Evolutionary conservation across 106 monocot species (phyloP).

Genomic region (Dendrobium huoshanense): DNA sequence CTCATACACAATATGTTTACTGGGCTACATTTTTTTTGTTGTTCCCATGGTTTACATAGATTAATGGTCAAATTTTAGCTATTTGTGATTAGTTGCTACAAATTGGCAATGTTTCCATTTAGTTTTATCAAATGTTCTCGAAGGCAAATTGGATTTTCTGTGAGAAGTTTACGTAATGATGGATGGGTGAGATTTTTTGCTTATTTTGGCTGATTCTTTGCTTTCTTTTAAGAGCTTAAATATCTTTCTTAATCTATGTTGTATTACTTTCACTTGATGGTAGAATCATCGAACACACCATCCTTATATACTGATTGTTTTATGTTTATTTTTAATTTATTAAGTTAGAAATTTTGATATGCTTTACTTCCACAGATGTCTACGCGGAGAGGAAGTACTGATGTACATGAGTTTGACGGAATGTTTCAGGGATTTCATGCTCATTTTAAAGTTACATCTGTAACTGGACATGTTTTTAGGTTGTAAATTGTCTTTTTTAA

Average conservation of each 20-base stretch:
- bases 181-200: background rate
- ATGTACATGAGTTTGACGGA: conserved; percentile 93
- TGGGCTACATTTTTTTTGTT: background rate
- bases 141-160: background rate
- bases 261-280: background rate
- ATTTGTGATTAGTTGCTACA: background rate
- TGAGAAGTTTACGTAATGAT: background rate
- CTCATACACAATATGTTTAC: background rate
- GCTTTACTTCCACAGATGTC: conserved; percentile 48
- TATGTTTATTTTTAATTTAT: background rate
- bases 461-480: conserved; percentile 97
- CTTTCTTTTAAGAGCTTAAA: background rate
- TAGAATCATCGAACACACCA: background rate
- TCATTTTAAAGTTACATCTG: conserved; percentile 83
- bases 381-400: conserved; percentile 72
- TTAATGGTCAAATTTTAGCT: background rate
- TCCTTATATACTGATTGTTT: background rate
- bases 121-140: background rate
- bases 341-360: conserved; percentile 2
- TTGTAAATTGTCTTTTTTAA: conserved; percentile 8
- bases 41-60: background rate
- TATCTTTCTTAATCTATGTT: background rate
- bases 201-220: background rate
- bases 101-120: background rate
- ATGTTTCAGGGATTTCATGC: conserved; percentile 53